Conservation (phyloP, 2,329 filamentous ascomycete species). For the Trichothecium roseum region DNA sequence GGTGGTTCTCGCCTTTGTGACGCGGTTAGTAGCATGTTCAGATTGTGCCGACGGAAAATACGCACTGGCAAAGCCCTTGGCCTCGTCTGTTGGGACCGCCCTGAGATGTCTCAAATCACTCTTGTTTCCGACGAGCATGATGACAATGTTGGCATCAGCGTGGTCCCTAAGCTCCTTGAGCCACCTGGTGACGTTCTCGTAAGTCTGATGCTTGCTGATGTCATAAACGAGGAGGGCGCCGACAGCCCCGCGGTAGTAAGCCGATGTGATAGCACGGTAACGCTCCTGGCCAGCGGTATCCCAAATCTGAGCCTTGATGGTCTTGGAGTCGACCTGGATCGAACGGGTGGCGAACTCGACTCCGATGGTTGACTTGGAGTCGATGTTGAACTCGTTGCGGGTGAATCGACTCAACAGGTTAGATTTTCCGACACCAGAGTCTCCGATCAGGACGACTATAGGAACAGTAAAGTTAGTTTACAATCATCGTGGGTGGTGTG, state of each 20-base stretch:
- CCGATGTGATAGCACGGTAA: conserved; percentile 97
- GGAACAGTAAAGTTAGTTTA: conserved; percentile 7
- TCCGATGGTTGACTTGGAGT: conserved; percentile 99
- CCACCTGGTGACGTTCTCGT: conserved; percentile 98
- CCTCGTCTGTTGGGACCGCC: conserved; percentile 94
- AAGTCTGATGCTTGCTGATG: conserved; percentile 99
- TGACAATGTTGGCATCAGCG: conserved; percentile 97
- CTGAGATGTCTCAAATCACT: conserved; percentile 98
- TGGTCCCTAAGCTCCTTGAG: conserved; percentile 97
- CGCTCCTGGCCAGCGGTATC: conserved; percentile 98
- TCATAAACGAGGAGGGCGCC: conserved; percentile 97
- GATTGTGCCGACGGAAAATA: conserved; percentile 7
- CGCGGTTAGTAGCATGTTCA: conserved; percentile 7
- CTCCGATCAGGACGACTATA: conserved; percentile 93
- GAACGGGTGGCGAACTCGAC: conserved; percentile 98
- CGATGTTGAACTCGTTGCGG: conserved; percentile 98
- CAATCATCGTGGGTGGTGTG: conserved; percentile 12
- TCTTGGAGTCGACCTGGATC: conserved; percentile 98
- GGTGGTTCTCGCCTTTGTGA: conserved; percentile 77
- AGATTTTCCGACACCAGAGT: conserved; percentile 99
- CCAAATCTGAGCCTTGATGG: conserved; percentile 99
- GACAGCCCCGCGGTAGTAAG: conserved; percentile 96
- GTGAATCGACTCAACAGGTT: conserved; percentile 99
- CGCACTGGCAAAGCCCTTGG: conserved; percentile 93
- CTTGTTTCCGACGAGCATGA: conserved; percentile 99